Conservation (phyloP, 2,329 filamentous ascomycete genomes). For the Huntiella abstrusa region DNA sequence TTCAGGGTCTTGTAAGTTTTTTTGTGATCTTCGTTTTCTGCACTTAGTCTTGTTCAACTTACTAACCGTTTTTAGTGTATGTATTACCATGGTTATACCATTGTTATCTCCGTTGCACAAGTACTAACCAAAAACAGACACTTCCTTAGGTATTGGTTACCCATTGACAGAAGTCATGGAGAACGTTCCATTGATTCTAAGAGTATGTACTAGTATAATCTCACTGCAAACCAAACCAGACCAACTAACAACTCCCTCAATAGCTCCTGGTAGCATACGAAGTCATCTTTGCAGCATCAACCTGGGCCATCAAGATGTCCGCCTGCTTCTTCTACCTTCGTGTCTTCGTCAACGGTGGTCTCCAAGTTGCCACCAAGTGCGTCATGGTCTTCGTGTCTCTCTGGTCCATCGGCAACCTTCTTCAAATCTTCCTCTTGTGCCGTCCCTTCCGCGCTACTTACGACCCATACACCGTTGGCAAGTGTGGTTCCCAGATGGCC, state of each 20-base stretch:
- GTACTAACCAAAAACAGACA: conserved; percentile 10
- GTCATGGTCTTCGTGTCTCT: conserved; percentile 17
- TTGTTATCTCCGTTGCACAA: neutral
- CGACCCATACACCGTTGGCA: conserved; percentile 15
- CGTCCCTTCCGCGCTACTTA: conserved; percentile 14
- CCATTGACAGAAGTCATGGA: conserved; percentile 13
- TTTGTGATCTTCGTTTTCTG: neutral
- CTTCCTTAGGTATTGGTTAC: conserved; percentile 16
- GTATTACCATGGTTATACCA: neutral
- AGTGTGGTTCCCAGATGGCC: conserved; percentile 20
- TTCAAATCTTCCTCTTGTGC: conserved; percentile 16
- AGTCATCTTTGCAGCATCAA: conserved; percentile 18
- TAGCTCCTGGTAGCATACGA: conserved; percentile 21
- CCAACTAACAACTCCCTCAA: neutral
- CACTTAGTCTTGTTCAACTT: neutral
- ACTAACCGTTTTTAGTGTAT: conserved; percentile 7
- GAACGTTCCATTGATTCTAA: conserved; percentile 14
- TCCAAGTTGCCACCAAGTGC: conserved; percentile 17
- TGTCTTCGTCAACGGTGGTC: conserved; percentile 19
- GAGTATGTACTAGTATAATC: conserved; percentile 7
- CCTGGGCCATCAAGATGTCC: conserved; percentile 20
- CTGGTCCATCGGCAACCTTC: conserved; percentile 15
- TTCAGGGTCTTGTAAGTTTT: conserved; percentile 17
- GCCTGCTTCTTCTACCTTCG: conserved; percentile 25
- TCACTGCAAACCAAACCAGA: neutral